phyloP scores from a whole-genome alignment of 1,284 basidiomycete species.

The Fomitopsis palustris region DNA sequence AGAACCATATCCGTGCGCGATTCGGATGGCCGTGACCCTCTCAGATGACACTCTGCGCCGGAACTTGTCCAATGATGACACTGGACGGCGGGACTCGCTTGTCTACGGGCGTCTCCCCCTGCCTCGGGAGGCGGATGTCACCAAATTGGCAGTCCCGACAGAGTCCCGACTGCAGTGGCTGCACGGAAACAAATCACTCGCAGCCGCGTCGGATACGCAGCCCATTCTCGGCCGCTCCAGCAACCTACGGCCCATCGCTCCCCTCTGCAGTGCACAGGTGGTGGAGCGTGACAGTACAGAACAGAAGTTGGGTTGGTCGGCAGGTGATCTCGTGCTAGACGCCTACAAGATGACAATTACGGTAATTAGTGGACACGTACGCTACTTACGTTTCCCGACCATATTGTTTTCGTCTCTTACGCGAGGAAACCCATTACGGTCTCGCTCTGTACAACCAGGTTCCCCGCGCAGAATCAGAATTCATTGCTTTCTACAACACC shows the following conservation, averaged over 20 bases:
- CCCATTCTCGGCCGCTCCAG: not conserved
- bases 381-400: not conserved
- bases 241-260: too few relatives aligned
- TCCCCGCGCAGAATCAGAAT: not conserved
- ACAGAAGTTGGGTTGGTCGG: not conserved
- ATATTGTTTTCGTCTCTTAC: not conserved
- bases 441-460: not conserved
- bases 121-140: not conserved
- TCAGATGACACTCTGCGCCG: slow-evolving; percentile 5
- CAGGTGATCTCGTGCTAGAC: not conserved
- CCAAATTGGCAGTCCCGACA: not conserved
- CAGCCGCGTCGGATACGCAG: not conserved
- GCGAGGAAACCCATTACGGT: not conserved
- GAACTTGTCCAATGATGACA: slow-evolving; percentile 3
- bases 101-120: not conserved
- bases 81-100: not conserved
- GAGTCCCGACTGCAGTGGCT: not conserved
- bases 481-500: not conserved
- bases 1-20: slow-evolving; percentile 1
- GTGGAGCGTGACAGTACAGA: not conserved
- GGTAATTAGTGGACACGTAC: not conserved
- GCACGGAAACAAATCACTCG: not conserved
- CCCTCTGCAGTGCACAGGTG: not conserved
- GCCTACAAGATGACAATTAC: not conserved
- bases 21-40: slow-evolving; percentile 6